phyloP scores from a whole-genome alignment of 1,284 basidiomycete genomes.

The Cryptococcus wingfieldii region DNA sequence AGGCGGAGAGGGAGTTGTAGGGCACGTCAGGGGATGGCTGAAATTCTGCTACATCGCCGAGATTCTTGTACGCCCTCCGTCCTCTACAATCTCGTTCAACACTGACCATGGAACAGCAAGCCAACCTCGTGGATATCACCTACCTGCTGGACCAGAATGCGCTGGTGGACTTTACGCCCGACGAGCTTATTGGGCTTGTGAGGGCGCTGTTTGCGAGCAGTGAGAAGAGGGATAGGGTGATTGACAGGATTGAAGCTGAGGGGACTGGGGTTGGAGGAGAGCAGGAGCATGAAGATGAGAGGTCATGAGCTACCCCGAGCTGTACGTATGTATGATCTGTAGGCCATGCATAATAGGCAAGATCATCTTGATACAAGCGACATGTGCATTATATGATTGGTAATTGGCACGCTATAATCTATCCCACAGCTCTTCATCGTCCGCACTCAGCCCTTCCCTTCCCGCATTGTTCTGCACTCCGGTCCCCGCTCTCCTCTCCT shows the following conservation, averaged over 20 bases:
- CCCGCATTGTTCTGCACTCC: constrained; percentile 27
- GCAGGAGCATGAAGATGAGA: too few relatives aligned
- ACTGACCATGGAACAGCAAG: constrained; percentile 58
- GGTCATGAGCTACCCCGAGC: too few relatives aligned
- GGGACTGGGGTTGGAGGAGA: constrained; percentile 1
- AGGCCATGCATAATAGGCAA: too few relatives aligned
- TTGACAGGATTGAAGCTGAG: constrained; percentile 33
- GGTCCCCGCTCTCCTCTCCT: constrained; percentile 16
- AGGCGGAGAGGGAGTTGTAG: constrained; percentile 27
- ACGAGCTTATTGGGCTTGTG: constrained; percentile 77
- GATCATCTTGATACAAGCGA: too few relatives aligned
- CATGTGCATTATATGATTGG: too few relatives aligned
- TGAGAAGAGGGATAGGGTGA: constrained; percentile 57
- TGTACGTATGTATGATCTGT: too few relatives aligned
- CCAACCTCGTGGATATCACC: constrained; percentile 87
- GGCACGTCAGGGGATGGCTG: constrained; percentile 80
- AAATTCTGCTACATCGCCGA: constrained; percentile 91
- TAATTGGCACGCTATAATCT: constrained; percentile 6
- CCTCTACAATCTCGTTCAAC: neutral
- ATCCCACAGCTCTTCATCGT: constrained; percentile 47
- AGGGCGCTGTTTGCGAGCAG: constrained; percentile 88
- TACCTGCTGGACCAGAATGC: constrained; percentile 90
- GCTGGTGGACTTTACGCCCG: constrained; percentile 80
- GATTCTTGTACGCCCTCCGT: constrained; percentile 62
- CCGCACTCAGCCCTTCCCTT: constrained; percentile 27